Base-by-base conservation (phyloP, 2,329 filamentous ascomycete species). In the Cladophialophora carrionii region DNA sequence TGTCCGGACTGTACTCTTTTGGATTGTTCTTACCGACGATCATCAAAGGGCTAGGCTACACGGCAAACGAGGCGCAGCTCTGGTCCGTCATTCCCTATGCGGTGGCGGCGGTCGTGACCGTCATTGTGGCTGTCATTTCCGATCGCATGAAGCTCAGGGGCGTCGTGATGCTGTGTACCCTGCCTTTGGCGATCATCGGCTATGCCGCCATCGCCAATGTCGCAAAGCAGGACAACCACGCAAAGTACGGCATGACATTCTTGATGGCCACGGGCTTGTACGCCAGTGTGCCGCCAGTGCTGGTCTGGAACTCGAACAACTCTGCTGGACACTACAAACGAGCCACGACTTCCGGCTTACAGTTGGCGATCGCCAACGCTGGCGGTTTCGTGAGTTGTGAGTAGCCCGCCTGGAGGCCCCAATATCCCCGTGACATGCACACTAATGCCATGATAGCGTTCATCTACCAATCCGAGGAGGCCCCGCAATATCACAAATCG, bases 1-100 rank as follows among this genome's bases (percentile, higher is more conserved):
- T 92, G 75, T 91, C 91, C 86, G 91, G 90, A 1, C 80, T 92
- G 2, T 93, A 92, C 74, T 87, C 87, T 4, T 92, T 92, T 77
- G 88, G 86, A 2, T 82, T 93, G 4, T 93, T 96, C 78, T 78
- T 94, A 2, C 92, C 92, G 0, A 89, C 87, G 24, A 95, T 96
- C 73, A 89, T 96, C 70, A 81, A 82, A 53, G 79, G 85, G 64
- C 73, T 85, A 69, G 84, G 84, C 3, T 85, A 89, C 76, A 79
- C 82, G 7, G 78, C 82, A 0, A 88, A 89, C 0, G 83, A 77
- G 9, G 85, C 89, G 0, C 90, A 94, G 72, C 81, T 94, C 2
- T 82, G 93, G 57, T 87, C 85, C 9, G 90, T 93, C 0, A 90
- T 90, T 0, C 90, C 90, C 0, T 94, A 94, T 72, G 90, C 87